Base-by-base conservation (phyloP, 371 early-diverging fungal genomes). In the Mucor mucedo region DNA sequence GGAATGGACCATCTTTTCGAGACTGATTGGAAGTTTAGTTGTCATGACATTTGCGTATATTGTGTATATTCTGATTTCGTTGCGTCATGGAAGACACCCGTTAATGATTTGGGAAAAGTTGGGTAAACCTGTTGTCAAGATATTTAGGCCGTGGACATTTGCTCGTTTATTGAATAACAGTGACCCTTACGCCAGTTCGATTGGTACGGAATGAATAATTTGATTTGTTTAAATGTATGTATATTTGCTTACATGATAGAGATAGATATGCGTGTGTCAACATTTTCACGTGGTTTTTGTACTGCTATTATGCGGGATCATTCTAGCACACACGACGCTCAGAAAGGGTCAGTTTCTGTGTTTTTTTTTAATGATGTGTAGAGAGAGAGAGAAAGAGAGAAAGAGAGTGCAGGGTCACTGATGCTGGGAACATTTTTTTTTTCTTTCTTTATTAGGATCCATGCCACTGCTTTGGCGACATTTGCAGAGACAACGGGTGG, bases 401-500 rank as follows among this genome's bases (percentile, higher is more conserved):
- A 4, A 44, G 13, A 52, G 44, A n/a, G 42, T n/a, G 13, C 14
- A n/a, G 16, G 41, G 41, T 41, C 21, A 21, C 21, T 21, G 21
- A 21, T 21, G 21, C 21, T 21, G 21, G 21, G 21, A 21, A 21
- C 21, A 21, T 21, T 21, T 21, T 21, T 21, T 21, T 21, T 21
- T 21, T 21, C 21, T 42, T 10, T 13, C 44, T 21, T 48, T 48
- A n/a, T n/a, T 50, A 81, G 86, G 52, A 81, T 84, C 14, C 84
- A 84, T 66, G 78, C 84, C 14, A 82, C 83, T 7, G 87, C 87
- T 14, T 65, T 87, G 30, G 76, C 82, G 42, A 85, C 85, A n/a
- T 84, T 87, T 75, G 84, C 85, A 2, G 85, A 87, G 52, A 84
- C 84, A n/a, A 79, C 85, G 5, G 85, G 87, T 14, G 80, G 77